Base-by-base conservation (phyloP, 2,329 filamentous ascomycete species). In the Aureobasidium musti region DNA sequence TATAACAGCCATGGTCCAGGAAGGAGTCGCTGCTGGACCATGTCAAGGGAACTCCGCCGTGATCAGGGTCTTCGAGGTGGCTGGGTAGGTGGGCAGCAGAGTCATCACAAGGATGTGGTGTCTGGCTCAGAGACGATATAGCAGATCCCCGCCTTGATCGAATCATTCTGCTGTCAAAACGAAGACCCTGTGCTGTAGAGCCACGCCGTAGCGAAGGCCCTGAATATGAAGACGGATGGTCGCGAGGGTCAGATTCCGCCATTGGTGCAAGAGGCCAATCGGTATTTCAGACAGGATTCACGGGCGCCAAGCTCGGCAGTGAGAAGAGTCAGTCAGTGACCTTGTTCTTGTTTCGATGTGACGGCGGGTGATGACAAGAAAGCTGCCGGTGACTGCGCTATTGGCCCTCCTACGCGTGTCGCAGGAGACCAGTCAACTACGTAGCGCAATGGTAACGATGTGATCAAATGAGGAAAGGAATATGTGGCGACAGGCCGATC, bases 221-320 rank as follows among this genome's bases (percentile, higher is more conserved):
- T 35, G 60, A 4, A 35, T 64, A 64, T 49, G 49, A 64, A 54
- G 39, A 45, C 6, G 14, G 33, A 37, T 54, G 49, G 33, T 53
- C 17, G 47, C 60, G 60, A 47, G 37, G 7, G 35, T 64, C 49
- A 23, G 17, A 11, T 41, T 54, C 49, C 49, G 49, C 33, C 61
- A 64, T 64, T 39, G 49, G 7, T 35, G 49, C 59, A 61, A 61
- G 45, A 37, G 57, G 14, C 59, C 59, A 63, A 63, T 61, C 57
- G 57, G 30, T 63, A 52, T 21, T 63, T 52, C 21, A 50, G 33
- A 52, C 28, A 61, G 30, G 6, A 49, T 13, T 49, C 11, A 39
- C 33, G 21, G 59, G 23, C 59, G 59, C 59, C 59, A 63, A 63
- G 59, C 59, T 63, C 59, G 59, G 43, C 43, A 61, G 57, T 35